Evolutionary conservation across 106 monocot species (phyloP), one percentile per base, ranked within the genome.

Genomic region (Triglochin maritima): DNA sequence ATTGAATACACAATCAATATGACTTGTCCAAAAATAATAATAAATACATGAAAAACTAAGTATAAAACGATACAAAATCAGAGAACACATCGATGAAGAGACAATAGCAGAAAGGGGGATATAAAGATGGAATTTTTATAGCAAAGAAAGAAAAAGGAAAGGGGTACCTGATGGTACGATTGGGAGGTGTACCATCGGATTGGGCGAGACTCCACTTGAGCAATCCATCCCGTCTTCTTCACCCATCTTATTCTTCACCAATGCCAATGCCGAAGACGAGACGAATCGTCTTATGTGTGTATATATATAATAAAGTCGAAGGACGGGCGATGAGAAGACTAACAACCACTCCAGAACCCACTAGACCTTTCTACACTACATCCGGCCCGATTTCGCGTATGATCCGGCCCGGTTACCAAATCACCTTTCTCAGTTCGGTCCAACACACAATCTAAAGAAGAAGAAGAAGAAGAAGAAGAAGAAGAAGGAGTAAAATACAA

Each of bases 161-260:
- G 9, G 0, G 15, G 44, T 72, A 89, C 93, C 86, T 93, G 71
- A 93, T 68, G 56, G 66, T 70, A 10, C 81, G 80, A 69, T 84
- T 50, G 16, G 89, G 68, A 2, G 45, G 66, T 4, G 94, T 82
- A 6, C 87, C 94, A 29, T 90, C 89, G 49, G 83, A 61, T 45
- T 89, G 82, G 42, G 87, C 70, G 67, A 94, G 76, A 74, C 95
- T 90, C 95, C 95, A 90, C 67, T 84, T 94, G n/a, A 89, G 89
- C 79, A 94, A 50, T 44, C 89, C 89, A 3, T 82, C 7, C 85
- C 90, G 63, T 89, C 84, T 60, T 82, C 74, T 49, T 81, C 82
- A 85, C 85, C 82, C 51, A 47, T 46, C 59, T 9, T 11, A 52
- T 29, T 29, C 29, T 29, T 29, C 29, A 29, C 29, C 29, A 29